Base-by-base conservation (phyloP, 352 stramenopile genomes). In the Pythium volutum region DNA sequence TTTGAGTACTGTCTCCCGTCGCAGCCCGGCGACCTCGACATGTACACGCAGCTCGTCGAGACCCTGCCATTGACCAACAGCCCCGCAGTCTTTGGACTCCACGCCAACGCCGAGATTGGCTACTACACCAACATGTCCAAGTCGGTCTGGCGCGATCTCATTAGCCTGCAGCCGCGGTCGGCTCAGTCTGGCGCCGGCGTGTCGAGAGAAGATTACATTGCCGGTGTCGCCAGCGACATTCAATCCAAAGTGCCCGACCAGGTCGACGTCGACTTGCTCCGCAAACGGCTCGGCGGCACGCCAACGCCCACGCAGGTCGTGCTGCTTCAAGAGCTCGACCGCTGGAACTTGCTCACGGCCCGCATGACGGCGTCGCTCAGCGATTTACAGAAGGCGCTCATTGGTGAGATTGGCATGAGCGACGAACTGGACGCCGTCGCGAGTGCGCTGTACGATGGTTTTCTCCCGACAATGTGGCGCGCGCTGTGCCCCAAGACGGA, bases 71-170 rank as follows among this genome's bases (percentile, higher is more conserved):
- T 98, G 20, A 97, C 92, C 1, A 98, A 97, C 69, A 96, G 84
- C 38, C 95, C 95, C 0, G 93, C 93, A 0, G 95, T 98, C 12
- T 98, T 98, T 82, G 95, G 95, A 1, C 77, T 98, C 16, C 93
- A 98, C 62, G 89, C 95, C 15, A 98, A 98, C 65, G 95, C 95
- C 4, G 95, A 98, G 75, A 98, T 98, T 56, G 90, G 91, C 16
- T 98, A 98, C 75, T 97, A 97, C 65, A 98, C 84, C 23, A 97
- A 97, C 63, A 96, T 96, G 75, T 97, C 92, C 55, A 98, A 97
- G 74, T 87, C 76, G 4, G 93, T 98, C 33, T 98, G 93, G 91
- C 76, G 81, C 10, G 89, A 98, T 62, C 66, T 98, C 4, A 97
- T 98, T 55, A 89, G 75, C 18, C 67, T 98, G 7, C 95, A 98